Base-by-base conservation (phyloP, 768 basidiomycete genomes). In the Leccinum pellstonianum region DNA sequence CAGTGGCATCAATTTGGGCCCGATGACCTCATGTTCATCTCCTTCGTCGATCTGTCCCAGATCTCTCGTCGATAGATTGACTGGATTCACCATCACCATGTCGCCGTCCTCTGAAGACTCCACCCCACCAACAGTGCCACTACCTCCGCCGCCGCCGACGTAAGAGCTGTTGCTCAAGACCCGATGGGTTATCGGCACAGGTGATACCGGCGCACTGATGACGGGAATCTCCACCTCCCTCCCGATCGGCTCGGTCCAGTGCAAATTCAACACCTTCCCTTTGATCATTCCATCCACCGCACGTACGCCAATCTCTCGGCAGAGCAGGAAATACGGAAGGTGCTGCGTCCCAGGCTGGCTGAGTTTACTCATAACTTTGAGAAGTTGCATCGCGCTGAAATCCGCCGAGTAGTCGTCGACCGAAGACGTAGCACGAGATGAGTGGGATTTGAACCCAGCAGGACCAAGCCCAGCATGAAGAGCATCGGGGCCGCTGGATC, bases 271-370 rank as follows among this genome's bases (percentile, higher is more conserved):
- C 53, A 93, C 84, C 55, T 86, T 80, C 1, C 86, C 89, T 61
- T 86, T 85, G 51, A 94, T 83, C 90, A 93, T 89, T 27, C 88
- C 91, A 68, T 93, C 92, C 8, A 93, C 89, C 5, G 89, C 88
- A 9, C 84, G 80, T 50, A 90, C 90, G 3, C 92, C 92, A n/a
- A 93, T 75, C 71, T 93, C 90, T 43, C 90, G 80, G 66, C 91
- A 93, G 14, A 93, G 80, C 61, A 86, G 76, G 72, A 94, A 94
- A 71, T 94, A 94, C 2, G 88, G 82, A 53, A 93, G 77, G 62
- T 86, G 84, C 11, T 77, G 81, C 53, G 84, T 81, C 48, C 82
- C 83, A 1, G 82, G 81, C 64, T 86, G 83, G 29, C 86, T 84
- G 58, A 94, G 79, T 53, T 90, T 83, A 65, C 83, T 84, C 88